These are phyloP conservation scores for Hymenoscyphus occultus DNA, from an alignment of 2,329 filamentous ascomycete species.

Conservation along the genomic window DNA sequence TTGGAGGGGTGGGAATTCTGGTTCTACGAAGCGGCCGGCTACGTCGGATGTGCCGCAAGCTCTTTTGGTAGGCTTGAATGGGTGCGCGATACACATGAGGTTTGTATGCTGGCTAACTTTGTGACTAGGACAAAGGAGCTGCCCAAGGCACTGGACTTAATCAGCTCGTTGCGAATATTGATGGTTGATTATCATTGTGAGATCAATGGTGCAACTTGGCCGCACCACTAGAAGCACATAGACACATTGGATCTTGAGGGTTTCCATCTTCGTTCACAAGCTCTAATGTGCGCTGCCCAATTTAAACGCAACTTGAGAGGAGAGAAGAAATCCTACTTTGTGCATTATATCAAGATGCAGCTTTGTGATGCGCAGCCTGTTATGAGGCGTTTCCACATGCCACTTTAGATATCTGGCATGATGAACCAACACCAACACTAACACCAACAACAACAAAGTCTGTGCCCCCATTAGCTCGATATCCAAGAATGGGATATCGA, in stretches of 20 bases:
- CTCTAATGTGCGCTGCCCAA: too few species aligned
- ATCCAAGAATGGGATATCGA: too few species aligned
- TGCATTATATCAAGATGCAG: too few species aligned
- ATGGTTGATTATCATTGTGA: neutral
- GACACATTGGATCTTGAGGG: too few species aligned
- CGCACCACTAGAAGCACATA: too few species aligned
- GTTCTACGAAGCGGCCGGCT: neutral
- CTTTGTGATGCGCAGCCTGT: too few species aligned
- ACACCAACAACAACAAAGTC: neutral
- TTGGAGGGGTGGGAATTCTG: conserved; percentile 10
- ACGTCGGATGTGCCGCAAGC: neutral
- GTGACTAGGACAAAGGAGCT: conserved; percentile 6
- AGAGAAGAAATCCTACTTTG: too few species aligned
- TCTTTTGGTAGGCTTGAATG: neutral
- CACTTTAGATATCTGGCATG: too few species aligned
- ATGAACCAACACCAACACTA: neutral
- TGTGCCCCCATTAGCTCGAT: neutral
- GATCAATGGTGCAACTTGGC: neutral
- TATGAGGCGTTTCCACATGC: too few species aligned
- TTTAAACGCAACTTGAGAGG: too few species aligned
- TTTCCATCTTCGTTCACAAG: too few species aligned
- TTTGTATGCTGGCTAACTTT: neutral
- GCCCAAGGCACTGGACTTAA: conserved; percentile 5
- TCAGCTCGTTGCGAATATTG: neutral
- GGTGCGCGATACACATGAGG: too few species aligned